Evolutionary conservation across 148 eudicot species (phyloP).

Genomic region (Dianthus caryophyllus): DNA sequence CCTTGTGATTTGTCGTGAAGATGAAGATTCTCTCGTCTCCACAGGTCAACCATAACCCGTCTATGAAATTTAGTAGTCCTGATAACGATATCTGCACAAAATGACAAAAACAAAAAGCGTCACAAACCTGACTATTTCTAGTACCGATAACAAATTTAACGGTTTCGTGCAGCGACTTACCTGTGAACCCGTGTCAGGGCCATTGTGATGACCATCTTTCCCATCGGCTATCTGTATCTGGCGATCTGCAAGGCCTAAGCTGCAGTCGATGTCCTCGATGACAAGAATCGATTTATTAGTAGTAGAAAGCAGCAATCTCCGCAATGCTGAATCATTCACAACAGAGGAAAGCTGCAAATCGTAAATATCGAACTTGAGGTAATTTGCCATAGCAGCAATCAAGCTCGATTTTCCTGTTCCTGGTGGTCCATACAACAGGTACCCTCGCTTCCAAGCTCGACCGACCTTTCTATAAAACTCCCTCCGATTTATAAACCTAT

Average conservation of each 20-base stretch:
- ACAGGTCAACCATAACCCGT: constrained; percentile 48
- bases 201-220: background rate
- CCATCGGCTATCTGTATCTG: constrained; percentile 8
- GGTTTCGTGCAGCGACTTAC: background rate
- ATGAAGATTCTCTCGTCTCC: constrained; percentile 49
- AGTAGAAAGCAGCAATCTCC: constrained; percentile 26
- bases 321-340: constrained; percentile 16
- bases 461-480: constrained; percentile 34
- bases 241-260: constrained; percentile 22
- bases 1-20: constrained; percentile 49
- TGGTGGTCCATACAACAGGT: constrained; percentile 39
- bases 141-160: background rate
- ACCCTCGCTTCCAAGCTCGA: constrained; percentile 39
- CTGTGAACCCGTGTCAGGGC: constrained; percentile 9
- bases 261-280: constrained; percentile 40
- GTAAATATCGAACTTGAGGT: constrained; percentile 33
- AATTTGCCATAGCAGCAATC: constrained; percentile 40
- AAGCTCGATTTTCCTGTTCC: constrained; percentile 44
- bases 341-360: constrained; percentile 33
- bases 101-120: too few relatives aligned
- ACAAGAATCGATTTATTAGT: constrained; percentile 31
- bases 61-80: constrained; percentile 39
- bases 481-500: constrained; percentile 29
- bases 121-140: background rate
- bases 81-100: constrained; percentile 43